Evolutionary conservation across 306 rosid species (phyloP).

Genomic region (Hippophae gyantsensis): DNA sequence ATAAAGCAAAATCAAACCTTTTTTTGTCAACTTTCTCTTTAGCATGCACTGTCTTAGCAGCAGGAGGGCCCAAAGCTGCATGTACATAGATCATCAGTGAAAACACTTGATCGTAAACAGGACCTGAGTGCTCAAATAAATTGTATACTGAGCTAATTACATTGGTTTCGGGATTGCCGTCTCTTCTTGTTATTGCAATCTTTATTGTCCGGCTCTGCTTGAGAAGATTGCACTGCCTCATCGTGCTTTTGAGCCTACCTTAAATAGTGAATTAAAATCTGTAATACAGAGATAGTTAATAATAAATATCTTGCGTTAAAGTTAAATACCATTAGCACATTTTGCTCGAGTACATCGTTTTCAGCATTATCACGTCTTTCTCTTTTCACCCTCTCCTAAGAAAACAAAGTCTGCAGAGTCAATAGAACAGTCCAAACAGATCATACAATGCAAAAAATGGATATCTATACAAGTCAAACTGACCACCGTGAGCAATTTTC

Average conservation of each 20-base stretch:
- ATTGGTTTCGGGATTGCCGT: conserved; percentile 35
- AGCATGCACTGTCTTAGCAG: conserved; percentile 24
- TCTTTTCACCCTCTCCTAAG: conserved; percentile 26
- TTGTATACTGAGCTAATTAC: conserved; percentile 31
- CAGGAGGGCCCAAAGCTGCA: conserved; percentile 53
- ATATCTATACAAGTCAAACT: conserved; percentile 22
- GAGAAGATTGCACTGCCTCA: conserved; percentile 29
- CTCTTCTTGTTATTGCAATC: conserved; percentile 28
- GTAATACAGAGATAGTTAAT: conserved; percentile 4
- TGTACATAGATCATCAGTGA: conserved; percentile 11
- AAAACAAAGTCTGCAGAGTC: conserved; percentile 15
- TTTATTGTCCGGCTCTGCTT: conserved; percentile 16
- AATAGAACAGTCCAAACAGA: conserved; percentile 9
- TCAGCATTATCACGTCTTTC: conserved; percentile 20
- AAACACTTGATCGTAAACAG: conserved; percentile 11
- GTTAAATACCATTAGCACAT: conserved; percentile 7
- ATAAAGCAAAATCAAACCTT: conserved; percentile 39
- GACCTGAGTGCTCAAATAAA: conserved; percentile 1
- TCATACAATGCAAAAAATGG: conserved; percentile 10
- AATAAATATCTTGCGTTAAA: conserved; percentile 12
- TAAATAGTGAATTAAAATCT: conserved; percentile 11
- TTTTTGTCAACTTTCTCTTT: conserved; percentile 25
- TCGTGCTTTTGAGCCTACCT: conserved; percentile 29
- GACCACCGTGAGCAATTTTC: conserved; percentile 44
- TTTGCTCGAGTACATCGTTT: conserved; percentile 27